Conservation (phyloP, 1,139 yeast species). For the Candida neerlandica region DNA sequence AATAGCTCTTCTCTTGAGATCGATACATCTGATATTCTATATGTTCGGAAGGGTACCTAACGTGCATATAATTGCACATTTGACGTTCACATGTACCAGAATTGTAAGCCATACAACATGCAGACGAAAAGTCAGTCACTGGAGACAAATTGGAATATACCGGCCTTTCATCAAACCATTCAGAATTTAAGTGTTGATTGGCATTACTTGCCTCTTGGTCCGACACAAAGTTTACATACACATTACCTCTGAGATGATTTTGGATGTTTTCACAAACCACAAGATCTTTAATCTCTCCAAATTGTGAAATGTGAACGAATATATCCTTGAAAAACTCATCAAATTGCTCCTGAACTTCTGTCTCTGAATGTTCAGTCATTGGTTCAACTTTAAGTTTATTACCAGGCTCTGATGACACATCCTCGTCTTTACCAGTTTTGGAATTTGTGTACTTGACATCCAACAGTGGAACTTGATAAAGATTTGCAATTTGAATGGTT, state of each 20-base stretch:
- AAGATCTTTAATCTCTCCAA: constrained; percentile 63
- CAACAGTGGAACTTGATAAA: constrained; percentile 41
- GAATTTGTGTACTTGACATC: too few species aligned
- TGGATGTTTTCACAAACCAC: constrained; percentile 84
- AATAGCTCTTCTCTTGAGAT: constrained; percentile 38
- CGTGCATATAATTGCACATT: constrained; percentile 88
- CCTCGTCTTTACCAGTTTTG: too few species aligned
- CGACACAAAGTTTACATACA: constrained; percentile 63
- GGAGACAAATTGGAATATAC: constrained; percentile 82
- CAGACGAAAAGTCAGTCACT: constrained; percentile 68
- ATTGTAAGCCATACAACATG: constrained; percentile 75
- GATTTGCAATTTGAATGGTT: constrained; percentile 67
- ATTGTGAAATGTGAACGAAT: constrained; percentile 64
- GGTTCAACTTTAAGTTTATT: too few species aligned
- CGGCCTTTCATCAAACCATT: constrained; percentile 85
- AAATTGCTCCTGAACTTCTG: constrained; percentile 54
- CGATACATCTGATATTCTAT: too few species aligned
- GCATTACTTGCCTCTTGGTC: constrained; percentile 65
- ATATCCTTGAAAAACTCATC: constrained; percentile 75
- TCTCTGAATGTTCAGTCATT: constrained; percentile 21
- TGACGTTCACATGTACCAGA: constrained; percentile 69
- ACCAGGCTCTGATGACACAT: too few species aligned
- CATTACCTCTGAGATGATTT: constrained; percentile 81
- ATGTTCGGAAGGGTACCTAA: constrained; percentile 52
- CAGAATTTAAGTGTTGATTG: constrained; percentile 60